Conservation (phyloP, 176 grass and related monocot species). For the Coix lacrymajobi region DNA sequence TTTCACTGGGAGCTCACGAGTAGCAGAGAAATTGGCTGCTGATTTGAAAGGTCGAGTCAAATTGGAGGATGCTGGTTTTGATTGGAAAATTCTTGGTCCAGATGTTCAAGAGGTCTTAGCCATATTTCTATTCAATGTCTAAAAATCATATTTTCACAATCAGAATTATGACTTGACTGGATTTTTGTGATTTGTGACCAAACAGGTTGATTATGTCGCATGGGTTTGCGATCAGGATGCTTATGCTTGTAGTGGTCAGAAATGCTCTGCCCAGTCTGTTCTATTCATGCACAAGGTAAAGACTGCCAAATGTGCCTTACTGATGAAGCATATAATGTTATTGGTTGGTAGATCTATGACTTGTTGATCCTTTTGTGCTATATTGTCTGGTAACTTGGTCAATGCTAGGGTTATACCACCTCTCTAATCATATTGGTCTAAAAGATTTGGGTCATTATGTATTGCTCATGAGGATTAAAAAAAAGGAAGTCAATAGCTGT, state of each 20-base stretch:
- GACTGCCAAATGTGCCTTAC: not conserved
- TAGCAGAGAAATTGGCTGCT: conserved; percentile 82
- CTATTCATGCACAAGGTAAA: conserved; percentile 91
- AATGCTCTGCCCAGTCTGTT: conserved; percentile 97
- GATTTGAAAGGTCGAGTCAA: conserved; percentile 88
- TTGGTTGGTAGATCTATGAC: not conserved
- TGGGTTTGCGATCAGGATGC: conserved; percentile 99
- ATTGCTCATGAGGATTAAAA: not conserved
- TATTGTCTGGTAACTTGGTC: not conserved
- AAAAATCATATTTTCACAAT: not conserved
- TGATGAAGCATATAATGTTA: not conserved
- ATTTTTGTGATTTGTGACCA: conserved; percentile 12
- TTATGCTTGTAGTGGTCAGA: conserved; percentile 96
- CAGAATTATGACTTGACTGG: not conserved
- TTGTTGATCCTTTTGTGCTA: not conserved
- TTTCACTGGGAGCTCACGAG: conserved; percentile 87
- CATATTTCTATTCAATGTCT: not conserved
- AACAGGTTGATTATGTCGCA: conserved; percentile 88
- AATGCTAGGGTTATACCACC: not conserved
- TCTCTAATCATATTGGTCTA: not conserved
- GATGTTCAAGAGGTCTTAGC: conserved; percentile 89
- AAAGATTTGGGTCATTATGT: not conserved
- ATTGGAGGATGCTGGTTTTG: conserved; percentile 98
- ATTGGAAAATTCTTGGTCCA: conserved; percentile 98
- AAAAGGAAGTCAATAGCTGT: not conserved